Evolutionary conservation across 1,139 yeast species (phyloP).

Genomic region (Saccharomyces pastorianus): DNA sequence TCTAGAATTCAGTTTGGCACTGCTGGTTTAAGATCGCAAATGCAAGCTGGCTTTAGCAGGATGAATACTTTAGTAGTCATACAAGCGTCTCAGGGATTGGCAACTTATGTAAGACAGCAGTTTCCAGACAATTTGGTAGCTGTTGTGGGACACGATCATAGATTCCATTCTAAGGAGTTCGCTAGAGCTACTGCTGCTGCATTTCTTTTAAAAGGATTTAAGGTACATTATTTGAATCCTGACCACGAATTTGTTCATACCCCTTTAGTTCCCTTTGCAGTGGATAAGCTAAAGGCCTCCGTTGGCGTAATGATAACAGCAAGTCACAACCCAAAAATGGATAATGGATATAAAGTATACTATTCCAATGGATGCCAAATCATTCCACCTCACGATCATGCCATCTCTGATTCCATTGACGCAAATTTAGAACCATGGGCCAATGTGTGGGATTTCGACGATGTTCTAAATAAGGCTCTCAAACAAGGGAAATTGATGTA

Average conservation of each 20-base stretch:
- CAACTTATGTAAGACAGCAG: constrained; percentile 46
- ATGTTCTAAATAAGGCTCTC: constrained; percentile 30
- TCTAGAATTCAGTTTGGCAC: constrained; percentile 78
- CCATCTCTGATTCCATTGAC: constrained; percentile 59
- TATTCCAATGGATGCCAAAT: constrained; percentile 93
- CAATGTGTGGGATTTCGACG: constrained; percentile 42
- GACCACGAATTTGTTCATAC: constrained; percentile 56
- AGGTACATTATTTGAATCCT: constrained; percentile 56
- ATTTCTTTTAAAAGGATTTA: constrained; percentile 59
- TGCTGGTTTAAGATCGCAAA: constrained; percentile 77
- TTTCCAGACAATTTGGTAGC: constrained; percentile 39
- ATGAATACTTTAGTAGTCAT: constrained; percentile 86
- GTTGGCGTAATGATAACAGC: constrained; percentile 97
- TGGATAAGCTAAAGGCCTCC: constrained; percentile 53
- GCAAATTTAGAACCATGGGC: constrained; percentile 56
- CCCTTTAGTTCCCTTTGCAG: constrained; percentile 85
- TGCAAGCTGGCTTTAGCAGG: constrained; percentile 85
- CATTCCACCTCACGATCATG: constrained; percentile 79
- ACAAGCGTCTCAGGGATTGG: constrained; percentile 90
- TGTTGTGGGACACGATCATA: constrained; percentile 88
- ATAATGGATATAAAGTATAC: constrained; percentile 93
- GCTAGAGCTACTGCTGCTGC: constrained; percentile 75
- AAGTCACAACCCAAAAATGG: constrained; percentile 88
- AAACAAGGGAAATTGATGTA: constrained; percentile 16
- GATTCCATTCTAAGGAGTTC: constrained; percentile 69